Conservation (phyloP, 768 basidiomycete genomes). For the Chalciporus piperatus region DNA sequence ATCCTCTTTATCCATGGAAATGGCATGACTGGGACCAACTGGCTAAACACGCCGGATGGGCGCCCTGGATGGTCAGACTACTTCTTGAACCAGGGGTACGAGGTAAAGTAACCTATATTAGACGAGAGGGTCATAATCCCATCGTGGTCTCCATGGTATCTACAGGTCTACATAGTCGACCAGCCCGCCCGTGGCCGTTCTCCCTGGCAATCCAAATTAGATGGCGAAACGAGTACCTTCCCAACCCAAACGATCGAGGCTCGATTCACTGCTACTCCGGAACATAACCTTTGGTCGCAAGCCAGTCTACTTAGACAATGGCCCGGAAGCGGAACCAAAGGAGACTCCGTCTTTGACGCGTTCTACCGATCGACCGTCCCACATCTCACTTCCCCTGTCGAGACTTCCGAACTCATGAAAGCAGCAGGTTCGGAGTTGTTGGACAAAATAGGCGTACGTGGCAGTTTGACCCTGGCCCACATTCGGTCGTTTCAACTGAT, state of each 20-base stretch:
- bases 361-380: constrained; percentile 46
- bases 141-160: constrained; percentile 2
- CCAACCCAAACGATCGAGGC: constrained; percentile 35
- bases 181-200: constrained; percentile 47
- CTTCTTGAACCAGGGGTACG: constrained; percentile 48
- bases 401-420: constrained; percentile 39
- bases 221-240: constrained; percentile 35
- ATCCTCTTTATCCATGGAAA: constrained; percentile 49
- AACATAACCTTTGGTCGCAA: constrained; percentile 44
- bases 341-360: constrained; percentile 43
- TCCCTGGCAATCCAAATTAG: constrained; percentile 38
- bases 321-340: constrained; percentile 49
- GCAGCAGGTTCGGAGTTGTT: constrained; percentile 41
- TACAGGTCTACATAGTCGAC: constrained; percentile 44
- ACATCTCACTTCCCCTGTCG: constrained; percentile 33
- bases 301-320: constrained; percentile 48
- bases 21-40: constrained; percentile 52
- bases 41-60: constrained; percentile 54
- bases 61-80: constrained; percentile 57
- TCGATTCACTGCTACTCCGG: constrained; percentile 42
- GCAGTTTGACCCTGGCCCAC: not conserved
- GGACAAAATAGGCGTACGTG: constrained; percentile 47
- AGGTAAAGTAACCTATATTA: constrained; percentile 30
- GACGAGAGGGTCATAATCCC: not conserved
- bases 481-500: not conserved